These are phyloP conservation scores for Coix lacrymajobi DNA, from an alignment of 176 grass and related monocot species.

Conservation along the genomic window DNA sequence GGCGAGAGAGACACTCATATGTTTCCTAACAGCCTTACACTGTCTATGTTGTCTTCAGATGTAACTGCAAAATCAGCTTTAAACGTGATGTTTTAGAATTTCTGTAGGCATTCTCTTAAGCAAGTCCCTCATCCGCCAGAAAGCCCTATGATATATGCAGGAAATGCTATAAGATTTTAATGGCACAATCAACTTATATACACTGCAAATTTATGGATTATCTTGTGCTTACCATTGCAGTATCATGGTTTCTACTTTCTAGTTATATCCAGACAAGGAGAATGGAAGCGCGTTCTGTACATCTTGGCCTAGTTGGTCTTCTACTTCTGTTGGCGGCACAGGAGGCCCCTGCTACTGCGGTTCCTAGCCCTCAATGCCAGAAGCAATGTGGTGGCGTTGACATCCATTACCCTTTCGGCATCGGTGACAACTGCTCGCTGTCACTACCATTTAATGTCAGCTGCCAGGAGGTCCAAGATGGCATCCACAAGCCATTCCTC, in stretches of 20 bases:
- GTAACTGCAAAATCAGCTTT: too few species aligned
- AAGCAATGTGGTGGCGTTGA: slow-evolving; percentile 18
- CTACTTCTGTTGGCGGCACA: neutral
- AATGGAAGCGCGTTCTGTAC: neutral
- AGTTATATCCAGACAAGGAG: neutral
- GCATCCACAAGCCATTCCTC: neutral
- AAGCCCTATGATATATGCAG: too few species aligned
- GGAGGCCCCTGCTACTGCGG: too few species aligned
- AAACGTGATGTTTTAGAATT: too few species aligned
- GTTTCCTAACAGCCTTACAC: too few species aligned
- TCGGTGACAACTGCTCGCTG: slow-evolving; percentile 21
- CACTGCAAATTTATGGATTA: neutral
- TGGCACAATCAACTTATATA: neutral
- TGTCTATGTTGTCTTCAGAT: too few species aligned
- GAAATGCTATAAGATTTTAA: too few species aligned
- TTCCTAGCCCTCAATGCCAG: slow-evolving; percentile 2
- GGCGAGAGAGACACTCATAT: too few species aligned
- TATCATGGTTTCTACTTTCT: neutral
- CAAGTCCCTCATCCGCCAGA: too few species aligned
- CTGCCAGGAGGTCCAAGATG: neutral
- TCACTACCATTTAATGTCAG: neutral
- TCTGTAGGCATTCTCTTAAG: too few species aligned
- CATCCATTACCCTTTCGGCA: slow-evolving; percentile 46
- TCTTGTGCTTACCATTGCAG: too few species aligned
- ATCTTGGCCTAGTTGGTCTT: neutral